phyloP scores from a whole-genome alignment of 2,329 filamentous ascomycete genomes.

The Diplodia mutila region DNA sequence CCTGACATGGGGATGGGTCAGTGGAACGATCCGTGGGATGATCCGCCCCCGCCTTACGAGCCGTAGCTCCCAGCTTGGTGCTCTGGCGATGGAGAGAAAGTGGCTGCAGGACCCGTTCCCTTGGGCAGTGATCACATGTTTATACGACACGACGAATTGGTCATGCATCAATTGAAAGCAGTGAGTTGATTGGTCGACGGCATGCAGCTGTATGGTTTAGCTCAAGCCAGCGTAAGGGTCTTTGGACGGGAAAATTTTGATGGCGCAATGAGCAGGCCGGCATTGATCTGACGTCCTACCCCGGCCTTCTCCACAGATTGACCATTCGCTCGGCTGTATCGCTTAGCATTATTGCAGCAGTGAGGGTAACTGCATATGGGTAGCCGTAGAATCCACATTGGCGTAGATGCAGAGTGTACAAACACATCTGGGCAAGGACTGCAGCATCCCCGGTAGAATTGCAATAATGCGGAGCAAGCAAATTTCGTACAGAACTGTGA shows the following conservation, averaged over 20 bases:
- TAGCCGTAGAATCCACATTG: not conserved
- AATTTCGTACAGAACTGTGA: not conserved
- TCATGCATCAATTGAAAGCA: conserved; percentile 2
- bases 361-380: not conserved
- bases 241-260: not conserved
- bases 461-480: no score
- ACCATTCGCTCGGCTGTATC: conserved; percentile 5
- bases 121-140: not conserved
- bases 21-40: not conserved
- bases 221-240: not conserved
- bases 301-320: conserved; percentile 19
- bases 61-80: not conserved
- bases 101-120: no score
- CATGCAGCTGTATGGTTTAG: not conserved
- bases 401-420: not conserved
- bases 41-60: conserved; percentile 8
- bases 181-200: not conserved
- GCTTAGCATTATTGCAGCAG: not conserved
- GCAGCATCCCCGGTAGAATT: not conserved
- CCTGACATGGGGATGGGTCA: not conserved
- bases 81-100: not conserved
- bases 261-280: conserved; percentile 14
- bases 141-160: conserved; percentile 1
- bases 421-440: no score
- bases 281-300: conserved; percentile 11